These are phyloP conservation scores for Wickerhamomyces ciferrii DNA, from an alignment of 805 yeast species.

Conservation along the genomic window DNA sequence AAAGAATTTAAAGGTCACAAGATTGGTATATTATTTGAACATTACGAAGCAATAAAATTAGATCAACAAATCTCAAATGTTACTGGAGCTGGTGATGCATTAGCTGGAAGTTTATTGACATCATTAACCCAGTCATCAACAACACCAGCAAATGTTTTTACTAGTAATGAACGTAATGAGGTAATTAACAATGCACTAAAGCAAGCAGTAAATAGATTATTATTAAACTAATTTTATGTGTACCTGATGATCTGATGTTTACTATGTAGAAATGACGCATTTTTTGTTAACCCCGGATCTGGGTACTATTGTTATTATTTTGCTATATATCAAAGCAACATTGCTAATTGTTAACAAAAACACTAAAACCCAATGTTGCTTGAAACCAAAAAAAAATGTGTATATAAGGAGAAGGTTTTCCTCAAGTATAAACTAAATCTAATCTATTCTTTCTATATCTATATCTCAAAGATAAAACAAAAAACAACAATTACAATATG, in stretches of 20 bases:
- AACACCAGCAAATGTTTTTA: slow-evolving; percentile 4
- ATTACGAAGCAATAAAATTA: slow-evolving; percentile 39
- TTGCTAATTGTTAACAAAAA: too few relatives aligned
- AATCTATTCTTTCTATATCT: too few relatives aligned
- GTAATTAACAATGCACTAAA: slow-evolving; percentile 11
- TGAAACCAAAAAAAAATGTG: too few relatives aligned
- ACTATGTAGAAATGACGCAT: too few relatives aligned
- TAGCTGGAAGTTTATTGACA: slow-evolving; percentile 55
- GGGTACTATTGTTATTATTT: too few relatives aligned
- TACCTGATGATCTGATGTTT: background rate
- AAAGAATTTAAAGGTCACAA: slow-evolving; percentile 12
- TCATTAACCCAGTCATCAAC: slow-evolving; percentile 4
- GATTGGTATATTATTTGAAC: slow-evolving; percentile 58
- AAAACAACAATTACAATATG: slow-evolving; percentile 20
- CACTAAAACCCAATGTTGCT: too few relatives aligned
- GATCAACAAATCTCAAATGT: slow-evolving; percentile 50
- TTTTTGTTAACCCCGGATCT: too few relatives aligned
- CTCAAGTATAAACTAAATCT: too few relatives aligned
- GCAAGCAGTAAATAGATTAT: slow-evolving; percentile 20
- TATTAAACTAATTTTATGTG: background rate
- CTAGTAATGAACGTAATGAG: slow-evolving; percentile 3
- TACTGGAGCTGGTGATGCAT: slow-evolving; percentile 87
- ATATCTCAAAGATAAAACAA: background rate
- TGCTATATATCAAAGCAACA: too few relatives aligned
- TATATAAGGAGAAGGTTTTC: too few relatives aligned